Evolutionary conservation across 176 grass and related monocot genomes (phyloP).

Genomic region (Paspalum notatum): DNA sequence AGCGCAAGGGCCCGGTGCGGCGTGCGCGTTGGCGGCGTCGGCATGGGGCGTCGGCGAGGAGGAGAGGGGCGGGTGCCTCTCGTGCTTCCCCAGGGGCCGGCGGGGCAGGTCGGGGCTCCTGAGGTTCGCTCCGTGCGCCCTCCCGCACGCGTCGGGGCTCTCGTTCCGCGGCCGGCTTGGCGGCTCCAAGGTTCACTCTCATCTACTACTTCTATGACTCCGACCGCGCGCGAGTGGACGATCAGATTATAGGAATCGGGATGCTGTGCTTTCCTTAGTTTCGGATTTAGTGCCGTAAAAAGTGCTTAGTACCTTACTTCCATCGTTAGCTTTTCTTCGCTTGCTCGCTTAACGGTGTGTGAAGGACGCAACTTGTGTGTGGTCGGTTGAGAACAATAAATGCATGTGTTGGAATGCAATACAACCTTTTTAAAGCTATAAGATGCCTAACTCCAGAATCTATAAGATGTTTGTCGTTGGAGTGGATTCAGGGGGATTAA

Average conservation of each 20-base stretch:
- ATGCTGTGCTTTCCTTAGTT: not conserved
- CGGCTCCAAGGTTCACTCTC: conserved; percentile 45
- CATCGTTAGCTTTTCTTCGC: not conserved
- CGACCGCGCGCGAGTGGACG: not conserved
- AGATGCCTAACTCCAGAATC: not conserved
- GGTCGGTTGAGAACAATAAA: conserved; percentile 29
- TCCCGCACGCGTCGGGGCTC: conserved; percentile 45
- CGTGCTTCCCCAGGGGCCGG: conserved; percentile 52
- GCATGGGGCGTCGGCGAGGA: conserved; percentile 9
- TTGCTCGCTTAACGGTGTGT: conserved; percentile 1
- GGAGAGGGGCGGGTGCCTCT: conserved; percentile 50
- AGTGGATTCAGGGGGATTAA: too few species aligned
- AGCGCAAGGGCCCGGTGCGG: conserved; percentile 5
- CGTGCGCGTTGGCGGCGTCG: not conserved
- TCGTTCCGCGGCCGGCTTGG: conserved; percentile 29
- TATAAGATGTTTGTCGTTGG: not conserved
- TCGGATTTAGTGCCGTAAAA: not conserved
- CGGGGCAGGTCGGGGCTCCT: conserved; percentile 43
- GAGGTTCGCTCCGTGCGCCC: conserved; percentile 51
- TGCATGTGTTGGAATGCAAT: not conserved
- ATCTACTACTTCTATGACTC: not conserved
- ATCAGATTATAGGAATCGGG: not conserved
- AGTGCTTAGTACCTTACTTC: conserved; percentile 22
- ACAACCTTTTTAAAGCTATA: not conserved
- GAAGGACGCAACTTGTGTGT: not conserved